These are phyloP conservation scores for Tulasnella sp. DNA, from an alignment of 768 basidiomycete species.

Conservation along the genomic window DNA sequence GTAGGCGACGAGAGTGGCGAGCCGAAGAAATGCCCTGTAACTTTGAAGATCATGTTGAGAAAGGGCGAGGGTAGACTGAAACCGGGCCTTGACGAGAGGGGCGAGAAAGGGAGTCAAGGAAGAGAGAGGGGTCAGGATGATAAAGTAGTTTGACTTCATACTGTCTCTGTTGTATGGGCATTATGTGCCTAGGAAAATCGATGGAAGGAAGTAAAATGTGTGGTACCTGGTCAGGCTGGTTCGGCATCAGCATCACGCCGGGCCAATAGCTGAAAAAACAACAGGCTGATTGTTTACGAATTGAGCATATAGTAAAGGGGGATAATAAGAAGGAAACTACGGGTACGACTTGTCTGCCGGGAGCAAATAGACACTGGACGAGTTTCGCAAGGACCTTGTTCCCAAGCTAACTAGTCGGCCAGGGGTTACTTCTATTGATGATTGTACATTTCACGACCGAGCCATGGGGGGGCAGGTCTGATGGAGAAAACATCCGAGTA, in stretches of 20 bases:
- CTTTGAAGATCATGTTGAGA: not conserved
- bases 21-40: not conserved
- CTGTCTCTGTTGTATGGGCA: not conserved
- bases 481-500: too few species aligned
- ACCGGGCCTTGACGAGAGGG: not conserved
- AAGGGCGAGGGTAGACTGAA: not conserved
- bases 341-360: not conserved
- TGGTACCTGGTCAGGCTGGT: not conserved
- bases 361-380: not conserved
- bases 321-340: not conserved
- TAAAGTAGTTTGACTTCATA: not conserved
- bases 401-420: not conserved
- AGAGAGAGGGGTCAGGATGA: not conserved
- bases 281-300: not conserved
- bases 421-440: not conserved
- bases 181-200: not conserved
- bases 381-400: not conserved
- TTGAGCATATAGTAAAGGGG: not conserved
- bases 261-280: not conserved
- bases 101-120: not conserved
- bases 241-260: not conserved
- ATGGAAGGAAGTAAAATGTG: not conserved
- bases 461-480: not conserved
- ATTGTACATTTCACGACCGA: not conserved
- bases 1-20: not conserved